Evolutionary conservation across 768 basidiomycete species (phyloP), one percentile per base, ranked within the genome.

Genomic region (Hygrophoropsis aurantiaca): DNA sequence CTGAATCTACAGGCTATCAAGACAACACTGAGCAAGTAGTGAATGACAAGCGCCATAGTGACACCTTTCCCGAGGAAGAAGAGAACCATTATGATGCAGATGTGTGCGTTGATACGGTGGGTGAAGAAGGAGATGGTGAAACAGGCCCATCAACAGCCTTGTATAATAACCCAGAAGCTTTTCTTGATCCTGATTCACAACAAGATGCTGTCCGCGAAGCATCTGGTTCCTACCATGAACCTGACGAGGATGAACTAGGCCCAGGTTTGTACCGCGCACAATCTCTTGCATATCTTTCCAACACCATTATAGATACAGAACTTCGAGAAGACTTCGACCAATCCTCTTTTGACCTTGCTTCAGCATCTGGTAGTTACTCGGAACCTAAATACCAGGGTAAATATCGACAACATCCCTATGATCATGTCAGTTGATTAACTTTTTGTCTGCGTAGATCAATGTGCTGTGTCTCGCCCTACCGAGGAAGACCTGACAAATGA

Each of bases 41-140:
- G 19, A 66, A 68, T 45, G 66, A 69, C 20, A 67, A 68, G 27
- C 58, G 51, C 34, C 68, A 64, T 23, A 66, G 64, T 19, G 73
- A 71, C 23, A 66, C 62, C 23, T 57, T 67, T 11, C 56, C 57
- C 0, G 70, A 73, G 39, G 60, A 58, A 27, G 51, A 58, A 0
- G 61, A 55, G 8, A 59, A 47, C 1, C n/a, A n/a, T n/a, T 49
- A 46, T 4, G 36, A 48, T 19, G 41, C 44, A 18, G 24, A 40
- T 7, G 58, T 54, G 41, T 55, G 57, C 10, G 55, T 49, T 27
- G 56, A 60, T 40, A 42, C 47, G 35, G 41, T 16, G 11, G 59
- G 57, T 34, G 52, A 55, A 9, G 61, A 57, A n/a, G 61, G 55
- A 44, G 24, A 20, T 26, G 59, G 39, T 20, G 56, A 53, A 23